Conservation (phyloP, 495 filamentous ascomycete genomes). For the Lichina pygmaea region DNA sequence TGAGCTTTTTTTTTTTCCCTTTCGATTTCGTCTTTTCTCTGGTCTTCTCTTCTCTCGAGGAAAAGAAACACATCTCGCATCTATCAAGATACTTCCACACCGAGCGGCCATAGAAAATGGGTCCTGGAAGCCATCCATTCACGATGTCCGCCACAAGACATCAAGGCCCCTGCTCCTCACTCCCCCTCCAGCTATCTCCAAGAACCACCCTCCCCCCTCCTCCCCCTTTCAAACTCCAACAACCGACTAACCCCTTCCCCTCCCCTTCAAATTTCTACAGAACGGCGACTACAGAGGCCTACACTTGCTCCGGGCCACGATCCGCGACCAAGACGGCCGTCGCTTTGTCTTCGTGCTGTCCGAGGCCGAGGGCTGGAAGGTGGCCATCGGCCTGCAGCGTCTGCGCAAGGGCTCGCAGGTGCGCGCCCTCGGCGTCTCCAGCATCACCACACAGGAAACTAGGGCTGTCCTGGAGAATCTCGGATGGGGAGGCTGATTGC, state of each 20-base stretch:
- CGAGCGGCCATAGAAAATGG: too few species aligned
- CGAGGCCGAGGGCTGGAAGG: conserved; percentile 81
- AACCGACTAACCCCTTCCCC: neutral
- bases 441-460: conserved; percentile 12
- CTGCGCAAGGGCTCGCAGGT: conserved; percentile 42
- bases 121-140: too few species aligned
- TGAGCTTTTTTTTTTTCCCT: conserved; percentile 19
- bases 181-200: too few species aligned
- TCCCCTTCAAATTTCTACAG: conserved; percentile 9
- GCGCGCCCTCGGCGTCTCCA: conserved; percentile 13
- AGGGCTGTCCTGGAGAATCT: conserved; percentile 1
- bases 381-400: conserved; percentile 51
- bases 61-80: too few species aligned
- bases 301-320: conserved; percentile 57
- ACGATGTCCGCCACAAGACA: too few species aligned
- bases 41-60: too few species aligned
- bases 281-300: conserved; percentile 29
- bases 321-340: conserved; percentile 64
- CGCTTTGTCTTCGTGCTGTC: conserved; percentile 59
- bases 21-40: neutral
- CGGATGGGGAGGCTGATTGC: neutral
- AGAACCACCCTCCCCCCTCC: too few species aligned
- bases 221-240: too few species aligned
- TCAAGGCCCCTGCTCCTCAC: too few species aligned
- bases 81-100: too few species aligned